phyloP scores from a whole-genome alignment of 768 basidiomycete genomes.

The Leccinum olivaceopallidum region DNA sequence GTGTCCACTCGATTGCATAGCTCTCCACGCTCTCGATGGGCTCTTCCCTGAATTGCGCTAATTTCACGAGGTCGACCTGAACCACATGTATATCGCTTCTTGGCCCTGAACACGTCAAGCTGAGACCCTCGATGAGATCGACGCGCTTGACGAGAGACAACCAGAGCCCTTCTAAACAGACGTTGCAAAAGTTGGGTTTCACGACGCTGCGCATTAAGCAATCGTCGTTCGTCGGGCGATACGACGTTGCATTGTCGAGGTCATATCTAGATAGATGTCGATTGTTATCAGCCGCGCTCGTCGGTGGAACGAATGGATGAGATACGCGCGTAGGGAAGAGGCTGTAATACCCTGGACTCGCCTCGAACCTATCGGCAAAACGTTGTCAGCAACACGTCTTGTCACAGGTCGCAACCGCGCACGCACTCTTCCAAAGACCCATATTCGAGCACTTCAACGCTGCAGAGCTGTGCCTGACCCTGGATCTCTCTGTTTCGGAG shows the following conservation, averaged over 20 bases:
- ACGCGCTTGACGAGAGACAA: conserved; percentile 57
- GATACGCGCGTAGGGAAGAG: conserved; percentile 65
- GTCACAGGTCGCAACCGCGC: neutral
- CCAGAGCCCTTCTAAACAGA: conserved; percentile 77
- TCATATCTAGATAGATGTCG: conserved; percentile 46
- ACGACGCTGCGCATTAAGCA: conserved; percentile 80
- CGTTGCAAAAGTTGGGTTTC: conserved; percentile 71
- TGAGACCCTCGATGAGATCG: conserved; percentile 58
- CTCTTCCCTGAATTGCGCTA: conserved; percentile 54
- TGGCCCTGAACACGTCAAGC: conserved; percentile 37
- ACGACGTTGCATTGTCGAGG: conserved; percentile 57
- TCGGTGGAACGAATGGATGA: neutral
- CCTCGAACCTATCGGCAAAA: conserved; percentile 47
- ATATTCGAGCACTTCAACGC: conserved; percentile 71
- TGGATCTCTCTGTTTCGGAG: conserved; percentile 48
- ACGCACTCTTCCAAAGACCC: conserved; percentile 61
- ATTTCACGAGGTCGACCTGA: conserved; percentile 54
- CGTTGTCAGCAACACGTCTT: neutral
- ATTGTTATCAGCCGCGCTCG: neutral
- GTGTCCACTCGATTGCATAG: conserved; percentile 59
- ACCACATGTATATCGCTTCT: conserved; percentile 40
- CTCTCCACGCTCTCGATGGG: conserved; percentile 39
- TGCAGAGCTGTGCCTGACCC: conserved; percentile 73
- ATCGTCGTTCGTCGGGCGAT: conserved; percentile 81
- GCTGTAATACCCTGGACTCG: conserved; percentile 57